These are phyloP conservation scores for Ophiosphaerella narmari DNA, from an alignment of 2,329 filamentous ascomycete species.

Conservation along the genomic window DNA sequence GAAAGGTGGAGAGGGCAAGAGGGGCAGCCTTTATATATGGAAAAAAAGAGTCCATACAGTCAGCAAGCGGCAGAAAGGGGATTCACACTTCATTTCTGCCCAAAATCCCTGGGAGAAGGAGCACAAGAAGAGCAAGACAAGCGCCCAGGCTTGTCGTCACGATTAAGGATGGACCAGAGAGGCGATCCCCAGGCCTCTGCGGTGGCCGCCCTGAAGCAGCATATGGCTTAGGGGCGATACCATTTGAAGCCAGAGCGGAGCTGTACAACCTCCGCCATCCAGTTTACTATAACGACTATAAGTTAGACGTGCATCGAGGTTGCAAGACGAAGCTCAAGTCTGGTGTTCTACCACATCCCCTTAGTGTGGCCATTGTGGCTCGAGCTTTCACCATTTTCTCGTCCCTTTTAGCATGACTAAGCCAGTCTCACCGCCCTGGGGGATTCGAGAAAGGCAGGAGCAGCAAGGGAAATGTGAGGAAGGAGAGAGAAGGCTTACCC, in stretches of 20 bases:
- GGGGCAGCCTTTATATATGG: constrained; percentile 16
- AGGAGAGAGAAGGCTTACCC: neutral
- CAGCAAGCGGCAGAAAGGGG: too few species aligned
- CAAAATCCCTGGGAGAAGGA: too few species aligned
- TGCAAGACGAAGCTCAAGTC: constrained; percentile 15
- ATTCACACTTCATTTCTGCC: constrained; percentile 5
- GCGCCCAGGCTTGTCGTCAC: too few species aligned
- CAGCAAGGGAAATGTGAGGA: neutral
- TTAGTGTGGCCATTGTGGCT: constrained; percentile 2
- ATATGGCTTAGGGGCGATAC: constrained; percentile 4
- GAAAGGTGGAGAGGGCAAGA: constrained; percentile 19
- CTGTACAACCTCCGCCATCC: constrained; percentile 19
- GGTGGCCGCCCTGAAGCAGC: constrained; percentile 5
- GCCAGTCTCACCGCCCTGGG: constrained; percentile 12
- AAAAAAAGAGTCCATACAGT: neutral
- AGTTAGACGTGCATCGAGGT: constrained; percentile 20
- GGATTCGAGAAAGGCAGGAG: constrained; percentile 4
- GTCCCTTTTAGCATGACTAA: constrained; percentile 8
- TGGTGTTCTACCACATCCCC: constrained; percentile 19
- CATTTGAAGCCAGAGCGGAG: constrained; percentile 25
- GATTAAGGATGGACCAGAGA: neutral
- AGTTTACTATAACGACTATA: neutral
- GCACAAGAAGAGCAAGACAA: too few species aligned
- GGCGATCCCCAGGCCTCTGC: constrained; percentile 1
- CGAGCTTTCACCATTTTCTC: neutral